Conservation (phyloP, 1,139 yeast species). For the Candida tetrigidarum region DNA sequence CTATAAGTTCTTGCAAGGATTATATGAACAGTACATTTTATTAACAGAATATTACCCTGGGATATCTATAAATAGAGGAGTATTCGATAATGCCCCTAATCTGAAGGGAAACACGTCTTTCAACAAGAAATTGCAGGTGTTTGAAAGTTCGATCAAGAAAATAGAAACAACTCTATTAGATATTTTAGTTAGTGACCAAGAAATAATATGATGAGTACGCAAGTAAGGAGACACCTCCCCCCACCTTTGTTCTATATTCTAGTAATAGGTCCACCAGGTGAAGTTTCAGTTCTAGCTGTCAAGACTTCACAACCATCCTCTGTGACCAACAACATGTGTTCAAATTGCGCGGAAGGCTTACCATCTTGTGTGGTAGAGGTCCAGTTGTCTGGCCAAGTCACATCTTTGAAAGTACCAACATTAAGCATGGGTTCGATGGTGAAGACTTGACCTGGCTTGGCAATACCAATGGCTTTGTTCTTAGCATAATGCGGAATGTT, state of each 20-base stretch:
- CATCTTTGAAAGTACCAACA: conserved; percentile 81
- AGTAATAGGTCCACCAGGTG: conserved; percentile 88
- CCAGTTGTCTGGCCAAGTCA: conserved; percentile 98
- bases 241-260: too few species aligned
- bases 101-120: conserved; percentile 22
- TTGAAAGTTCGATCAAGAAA: conserved; percentile 29
- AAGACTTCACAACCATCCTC: conserved; percentile 93
- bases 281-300: conserved; percentile 74
- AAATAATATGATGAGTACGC: conserved; percentile 10
- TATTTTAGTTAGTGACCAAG: conserved; percentile 26
- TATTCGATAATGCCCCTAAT: conserved; percentile 21
- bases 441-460: conserved; percentile 96
- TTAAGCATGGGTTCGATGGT: conserved; percentile 99
- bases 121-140: conserved; percentile 29
- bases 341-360: conserved; percentile 88
- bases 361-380: conserved; percentile 93
- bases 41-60: conserved; percentile 22
- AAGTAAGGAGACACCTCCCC: too few species aligned
- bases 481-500: conserved; percentile 93
- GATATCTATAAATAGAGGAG: conserved; percentile 25
- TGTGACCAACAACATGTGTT: conserved; percentile 90
- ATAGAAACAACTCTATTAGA: conserved; percentile 32
- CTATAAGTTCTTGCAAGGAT: conserved; percentile 15
- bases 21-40: conserved; percentile 13
- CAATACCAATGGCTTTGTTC: conserved; percentile 91